These are phyloP conservation scores for Leucocoprinus gongylophorus DNA, from an alignment of 1,284 basidiomycete species.

Conservation along the genomic window DNA sequence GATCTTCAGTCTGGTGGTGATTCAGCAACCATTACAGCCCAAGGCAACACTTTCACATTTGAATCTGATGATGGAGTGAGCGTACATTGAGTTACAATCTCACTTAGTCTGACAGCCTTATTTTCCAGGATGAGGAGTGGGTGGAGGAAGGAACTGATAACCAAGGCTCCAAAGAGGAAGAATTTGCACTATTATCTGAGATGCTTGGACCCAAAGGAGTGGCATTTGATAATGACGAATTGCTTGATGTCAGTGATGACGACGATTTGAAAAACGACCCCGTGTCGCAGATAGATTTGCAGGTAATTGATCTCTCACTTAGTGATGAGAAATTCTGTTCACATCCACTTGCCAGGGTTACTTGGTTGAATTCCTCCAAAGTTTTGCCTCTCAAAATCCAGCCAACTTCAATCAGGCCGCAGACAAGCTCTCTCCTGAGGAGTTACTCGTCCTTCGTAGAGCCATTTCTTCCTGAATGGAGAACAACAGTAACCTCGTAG, in stretches of 20 bases:
- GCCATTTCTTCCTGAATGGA: constrained; percentile 32
- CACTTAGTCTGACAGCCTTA: background rate
- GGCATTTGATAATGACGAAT: constrained; percentile 67
- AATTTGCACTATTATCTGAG: constrained; percentile 62
- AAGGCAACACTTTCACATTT: constrained; percentile 44
- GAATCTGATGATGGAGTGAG: constrained; percentile 76
- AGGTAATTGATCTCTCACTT: constrained; percentile 42
- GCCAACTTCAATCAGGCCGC: constrained; percentile 61
- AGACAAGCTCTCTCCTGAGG: constrained; percentile 60
- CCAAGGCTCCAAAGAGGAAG: constrained; percentile 52
- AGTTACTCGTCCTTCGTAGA: constrained; percentile 58
- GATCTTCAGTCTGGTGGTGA: constrained; percentile 76
- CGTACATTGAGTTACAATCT: constrained; percentile 13
- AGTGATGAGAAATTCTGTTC: constrained; percentile 2
- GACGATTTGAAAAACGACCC: constrained; percentile 86
- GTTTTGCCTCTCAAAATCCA: constrained; percentile 60
- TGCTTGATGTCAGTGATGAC: constrained; percentile 65
- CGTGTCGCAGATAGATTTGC: constrained; percentile 83
- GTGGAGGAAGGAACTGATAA: constrained; percentile 62
- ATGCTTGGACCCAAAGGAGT: constrained; percentile 61
- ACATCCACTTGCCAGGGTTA: constrained; percentile 44
- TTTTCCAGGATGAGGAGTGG: constrained; percentile 79
- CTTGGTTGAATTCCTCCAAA: constrained; percentile 59
- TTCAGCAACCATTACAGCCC: constrained; percentile 51
- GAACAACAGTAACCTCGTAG: background rate